These are phyloP conservation scores for Spathaspora gorwiae DNA, from an alignment of 805 yeast species.

Conservation along the genomic window DNA sequence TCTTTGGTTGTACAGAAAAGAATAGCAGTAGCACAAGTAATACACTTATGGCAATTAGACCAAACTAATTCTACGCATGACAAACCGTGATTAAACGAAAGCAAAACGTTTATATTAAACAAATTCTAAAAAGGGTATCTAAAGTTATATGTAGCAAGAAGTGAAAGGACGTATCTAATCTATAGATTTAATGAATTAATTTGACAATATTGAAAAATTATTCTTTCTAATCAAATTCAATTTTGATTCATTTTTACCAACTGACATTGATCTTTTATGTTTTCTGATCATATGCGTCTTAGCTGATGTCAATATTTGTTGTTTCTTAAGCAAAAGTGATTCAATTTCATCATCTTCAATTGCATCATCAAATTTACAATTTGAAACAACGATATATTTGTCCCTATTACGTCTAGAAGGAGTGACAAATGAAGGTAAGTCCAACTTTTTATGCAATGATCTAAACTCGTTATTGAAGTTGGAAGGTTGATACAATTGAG, in stretches of 20 bases:
- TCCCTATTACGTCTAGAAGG: constrained; percentile 23
- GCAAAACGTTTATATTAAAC: too few relatives aligned
- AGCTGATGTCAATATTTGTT: not conserved
- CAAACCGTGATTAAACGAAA: too few relatives aligned
- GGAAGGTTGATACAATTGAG: constrained; percentile 27
- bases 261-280: constrained; percentile 33
- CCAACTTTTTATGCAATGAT: constrained; percentile 27
- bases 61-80: too few relatives aligned
- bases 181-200: constrained; percentile 1
- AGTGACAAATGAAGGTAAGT: constrained; percentile 29
- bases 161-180: not conserved
- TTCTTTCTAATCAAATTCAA: constrained; percentile 29
- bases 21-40: too few relatives aligned
- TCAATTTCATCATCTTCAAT: constrained; percentile 10
- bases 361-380: not conserved
- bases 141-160: not conserved
- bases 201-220: constrained; percentile 22
- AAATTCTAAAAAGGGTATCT: too few relatives aligned
- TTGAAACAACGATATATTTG: constrained; percentile 3
- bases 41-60: too few relatives aligned
- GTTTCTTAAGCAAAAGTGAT: constrained; percentile 2
- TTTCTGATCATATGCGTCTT: constrained; percentile 7
- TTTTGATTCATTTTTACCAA: constrained; percentile 36
- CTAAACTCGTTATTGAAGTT: constrained; percentile 24
- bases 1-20: too few relatives aligned